These are phyloP conservation scores for Bruguiera parviflora DNA, from an alignment of 345 rosid species.

Conservation along the genomic window DNA sequence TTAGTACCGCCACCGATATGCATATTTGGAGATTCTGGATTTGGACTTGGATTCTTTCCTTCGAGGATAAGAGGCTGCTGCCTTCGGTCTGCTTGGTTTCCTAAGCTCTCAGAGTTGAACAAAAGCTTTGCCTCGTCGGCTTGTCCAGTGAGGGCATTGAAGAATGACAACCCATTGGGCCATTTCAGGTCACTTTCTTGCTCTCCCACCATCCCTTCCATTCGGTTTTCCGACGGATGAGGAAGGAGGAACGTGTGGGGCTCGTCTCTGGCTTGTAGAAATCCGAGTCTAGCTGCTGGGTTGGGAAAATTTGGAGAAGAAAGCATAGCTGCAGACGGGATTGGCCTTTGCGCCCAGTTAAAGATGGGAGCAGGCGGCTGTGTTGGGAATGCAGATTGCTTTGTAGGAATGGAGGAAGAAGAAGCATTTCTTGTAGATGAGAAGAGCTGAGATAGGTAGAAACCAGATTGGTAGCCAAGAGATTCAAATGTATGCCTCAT, in stretches of 20 bases:
- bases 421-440: slow-evolving; percentile 55
- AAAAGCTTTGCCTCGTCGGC: slow-evolving; percentile 70
- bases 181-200: slow-evolving; percentile 83
- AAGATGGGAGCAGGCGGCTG: slow-evolving; percentile 56
- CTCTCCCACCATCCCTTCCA: slow-evolving; percentile 60
- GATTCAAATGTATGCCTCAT: slow-evolving; percentile 97
- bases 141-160: slow-evolving; percentile 74
- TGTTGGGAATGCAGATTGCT: slow-evolving; percentile 53
- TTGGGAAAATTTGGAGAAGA: slow-evolving; percentile 60
- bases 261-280: slow-evolving; percentile 61
- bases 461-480: slow-evolving; percentile 86
- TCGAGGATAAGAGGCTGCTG: slow-evolving; percentile 31
- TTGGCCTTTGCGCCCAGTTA: slow-evolving; percentile 63
- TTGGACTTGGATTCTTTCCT: slow-evolving; percentile 42
- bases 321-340: slow-evolving; percentile 48
- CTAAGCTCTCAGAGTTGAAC: slow-evolving; percentile 55
- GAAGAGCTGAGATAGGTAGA: slow-evolving; percentile 89
- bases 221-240: slow-evolving; percentile 41
- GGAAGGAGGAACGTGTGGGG: slow-evolving; percentile 71
- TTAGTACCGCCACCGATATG: slow-evolving; percentile 29
- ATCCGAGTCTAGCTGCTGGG: slow-evolving; percentile 43
- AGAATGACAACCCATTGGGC: slow-evolving; percentile 80
- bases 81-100: slow-evolving; percentile 40
- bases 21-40: slow-evolving; percentile 40
- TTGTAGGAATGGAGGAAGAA: slow-evolving; percentile 50